phyloP scores from a whole-genome alignment of 352 stramenopile genomes.

The Globisporangium barbulae region DNA sequence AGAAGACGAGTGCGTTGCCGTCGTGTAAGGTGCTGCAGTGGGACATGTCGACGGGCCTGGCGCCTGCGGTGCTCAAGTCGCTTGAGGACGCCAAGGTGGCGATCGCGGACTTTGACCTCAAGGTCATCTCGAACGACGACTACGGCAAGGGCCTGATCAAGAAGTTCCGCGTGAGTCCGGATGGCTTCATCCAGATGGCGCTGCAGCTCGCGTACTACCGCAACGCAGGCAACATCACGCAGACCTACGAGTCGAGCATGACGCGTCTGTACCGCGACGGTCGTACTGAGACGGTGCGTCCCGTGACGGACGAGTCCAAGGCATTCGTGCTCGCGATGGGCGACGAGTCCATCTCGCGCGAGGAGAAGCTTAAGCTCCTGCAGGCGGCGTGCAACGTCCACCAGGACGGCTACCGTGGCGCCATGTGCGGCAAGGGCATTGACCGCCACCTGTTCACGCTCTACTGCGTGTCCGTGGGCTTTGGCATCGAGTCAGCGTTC shows the following conservation, averaged over 20 bases:
- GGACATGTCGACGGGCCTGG: slow-evolving; percentile 56
- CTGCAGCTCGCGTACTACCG: slow-evolving; percentile 96
- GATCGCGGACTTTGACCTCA: slow-evolving; percentile 88
- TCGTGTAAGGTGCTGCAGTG: slow-evolving; percentile 53
- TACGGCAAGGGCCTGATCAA: slow-evolving; percentile 91
- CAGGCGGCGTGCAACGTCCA: slow-evolving; percentile 87
- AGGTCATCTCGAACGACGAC: slow-evolving; percentile 84
- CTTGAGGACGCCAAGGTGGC: slow-evolving; percentile 50
- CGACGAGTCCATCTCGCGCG: slow-evolving; percentile 52
- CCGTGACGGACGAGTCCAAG: slow-evolving; percentile 88
- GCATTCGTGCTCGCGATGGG: slow-evolving; percentile 90
- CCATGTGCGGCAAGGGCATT: slow-evolving; percentile 90
- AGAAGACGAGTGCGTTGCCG: slow-evolving; percentile 46
- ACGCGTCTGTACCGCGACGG: slow-evolving; percentile 95
- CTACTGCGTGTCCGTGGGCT: slow-evolving; percentile 86
- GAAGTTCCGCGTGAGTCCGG: slow-evolving; percentile 91
- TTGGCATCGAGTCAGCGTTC: slow-evolving; percentile 87
- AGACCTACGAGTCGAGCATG: slow-evolving; percentile 97
- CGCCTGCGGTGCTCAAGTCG: slow-evolving; percentile 49
- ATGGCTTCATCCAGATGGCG: slow-evolving; percentile 96
- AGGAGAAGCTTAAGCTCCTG: slow-evolving; percentile 84
- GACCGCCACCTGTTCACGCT: slow-evolving; percentile 97
- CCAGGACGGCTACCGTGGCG: slow-evolving; percentile 89
- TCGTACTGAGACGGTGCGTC: slow-evolving; percentile 91
- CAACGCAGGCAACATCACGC: slow-evolving; percentile 89